These are phyloP conservation scores for Piper betle DNA, from an alignment of 164 flowering plant genomes.

Conservation along the genomic window DNA sequence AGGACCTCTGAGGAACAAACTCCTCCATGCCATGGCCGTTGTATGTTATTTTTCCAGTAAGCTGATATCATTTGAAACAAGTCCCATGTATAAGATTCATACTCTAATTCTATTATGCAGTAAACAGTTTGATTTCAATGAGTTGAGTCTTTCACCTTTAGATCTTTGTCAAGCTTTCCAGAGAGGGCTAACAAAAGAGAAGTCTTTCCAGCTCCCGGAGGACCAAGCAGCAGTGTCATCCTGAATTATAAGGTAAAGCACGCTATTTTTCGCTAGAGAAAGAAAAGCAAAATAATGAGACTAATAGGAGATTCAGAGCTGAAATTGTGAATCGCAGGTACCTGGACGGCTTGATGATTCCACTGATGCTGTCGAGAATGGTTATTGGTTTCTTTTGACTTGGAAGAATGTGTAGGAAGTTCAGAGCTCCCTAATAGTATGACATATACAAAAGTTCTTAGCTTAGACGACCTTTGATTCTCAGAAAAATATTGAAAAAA, in stretches of 20 bases:
- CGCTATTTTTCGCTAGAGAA: not conserved
- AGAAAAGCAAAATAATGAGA: not conserved
- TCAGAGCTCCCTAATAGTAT: slow-evolving; percentile 3
- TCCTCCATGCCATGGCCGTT: slow-evolving; percentile 68
- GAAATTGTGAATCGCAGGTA: not conserved
- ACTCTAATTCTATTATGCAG: not conserved
- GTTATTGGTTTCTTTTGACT: slow-evolving; percentile 6
- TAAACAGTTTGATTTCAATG: not conserved
- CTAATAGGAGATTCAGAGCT: not conserved
- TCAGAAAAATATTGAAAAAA: not conserved
- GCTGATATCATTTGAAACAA: slow-evolving; percentile 17
- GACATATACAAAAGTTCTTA: not conserved
- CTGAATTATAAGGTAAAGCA: slow-evolving; percentile 17
- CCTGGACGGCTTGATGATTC: slow-evolving; percentile 86
- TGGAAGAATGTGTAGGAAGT: slow-evolving; percentile 7
- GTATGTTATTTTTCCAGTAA: slow-evolving; percentile 68
- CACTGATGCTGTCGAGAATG: slow-evolving; percentile 71
- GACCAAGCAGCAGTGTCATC: slow-evolving; percentile 79
- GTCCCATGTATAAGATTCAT: no score
- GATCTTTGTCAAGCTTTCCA: slow-evolving; percentile 54
- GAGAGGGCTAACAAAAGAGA: slow-evolving; percentile 77
- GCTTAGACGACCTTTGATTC: not conserved
- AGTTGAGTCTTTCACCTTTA: not conserved
- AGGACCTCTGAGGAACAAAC: slow-evolving; percentile 76
- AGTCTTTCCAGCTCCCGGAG: slow-evolving; percentile 91